These are phyloP conservation scores for Lasiosphaeria miniovina DNA, from an alignment of 495 filamentous ascomycete genomes.

Conservation along the genomic window DNA sequence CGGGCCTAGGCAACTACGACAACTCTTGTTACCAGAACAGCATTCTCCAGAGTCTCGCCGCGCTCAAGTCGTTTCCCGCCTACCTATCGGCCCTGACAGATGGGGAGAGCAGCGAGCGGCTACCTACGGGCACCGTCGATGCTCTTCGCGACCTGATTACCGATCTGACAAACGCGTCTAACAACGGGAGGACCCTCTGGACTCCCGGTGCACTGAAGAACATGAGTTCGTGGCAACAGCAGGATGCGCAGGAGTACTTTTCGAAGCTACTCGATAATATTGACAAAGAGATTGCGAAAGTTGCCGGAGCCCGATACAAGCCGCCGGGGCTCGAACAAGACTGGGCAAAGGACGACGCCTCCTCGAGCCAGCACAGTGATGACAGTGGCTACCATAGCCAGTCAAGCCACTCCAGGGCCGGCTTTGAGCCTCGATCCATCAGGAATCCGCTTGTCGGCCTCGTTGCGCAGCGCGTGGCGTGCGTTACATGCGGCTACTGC, in stretches of 20 bases:
- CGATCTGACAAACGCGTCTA: slow-evolving; percentile 62
- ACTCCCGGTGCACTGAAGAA: slow-evolving; percentile 73
- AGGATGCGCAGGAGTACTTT: slow-evolving; percentile 98
- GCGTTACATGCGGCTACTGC: slow-evolving; percentile 78
- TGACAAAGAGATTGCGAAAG: slow-evolving; percentile 67
- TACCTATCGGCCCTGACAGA: slow-evolving; percentile 43
- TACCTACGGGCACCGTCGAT: slow-evolving; percentile 32
- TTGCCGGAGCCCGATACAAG: slow-evolving; percentile 39
- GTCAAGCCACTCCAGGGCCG: slow-evolving; percentile 22
- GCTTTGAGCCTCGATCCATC: slow-evolving; percentile 20
- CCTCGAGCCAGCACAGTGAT: slow-evolving; percentile 43
- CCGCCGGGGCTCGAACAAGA: slow-evolving; percentile 31
- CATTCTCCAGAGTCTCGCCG: slow-evolving; percentile 81
- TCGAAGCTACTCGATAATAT: slow-evolving; percentile 84
- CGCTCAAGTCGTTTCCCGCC: slow-evolving; percentile 60
- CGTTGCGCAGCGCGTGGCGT: slow-evolving; percentile 85
- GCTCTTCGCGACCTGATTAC: slow-evolving; percentile 62
- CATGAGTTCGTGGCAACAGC: slow-evolving; percentile 92
- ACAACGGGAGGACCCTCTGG: slow-evolving; percentile 72
- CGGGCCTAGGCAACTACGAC: slow-evolving; percentile 85
- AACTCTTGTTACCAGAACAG: slow-evolving; percentile 99
- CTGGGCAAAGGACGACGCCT: slow-evolving; percentile 32
- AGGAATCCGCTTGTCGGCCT: slow-evolving; percentile 78
- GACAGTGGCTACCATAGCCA: slow-evolving; percentile 49
- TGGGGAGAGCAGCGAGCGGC: slow-evolving; percentile 29